Evolutionary conservation across 345 rosid genomes (phyloP).

Genomic region (Linum usitatissimum): DNA sequence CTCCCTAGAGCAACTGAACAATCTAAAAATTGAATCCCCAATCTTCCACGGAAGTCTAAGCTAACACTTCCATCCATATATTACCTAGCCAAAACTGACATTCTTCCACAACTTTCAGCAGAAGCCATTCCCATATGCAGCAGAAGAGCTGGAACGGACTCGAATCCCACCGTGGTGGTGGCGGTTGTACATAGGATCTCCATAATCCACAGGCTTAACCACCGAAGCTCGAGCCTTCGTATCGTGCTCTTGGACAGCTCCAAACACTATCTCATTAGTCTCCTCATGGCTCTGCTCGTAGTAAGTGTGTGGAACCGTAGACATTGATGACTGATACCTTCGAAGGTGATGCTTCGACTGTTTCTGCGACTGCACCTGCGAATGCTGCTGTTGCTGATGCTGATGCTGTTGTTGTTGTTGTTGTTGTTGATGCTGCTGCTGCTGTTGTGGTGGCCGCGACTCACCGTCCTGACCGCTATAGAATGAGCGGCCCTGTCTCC

Average conservation of each 20-base stretch:
- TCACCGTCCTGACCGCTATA: slow-evolving; percentile 37
- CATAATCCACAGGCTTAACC: slow-evolving; percentile 52
- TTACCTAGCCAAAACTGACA: neutral
- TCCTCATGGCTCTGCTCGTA: slow-evolving; percentile 71
- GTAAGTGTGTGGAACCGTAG: slow-evolving; percentile 35
- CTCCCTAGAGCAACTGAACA: no score
- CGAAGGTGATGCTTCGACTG: no score
- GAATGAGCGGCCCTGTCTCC: slow-evolving; percentile 72
- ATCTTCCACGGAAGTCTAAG: no score
- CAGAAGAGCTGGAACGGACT: slow-evolving; percentile 26
- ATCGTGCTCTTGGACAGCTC: slow-evolving; percentile 76
- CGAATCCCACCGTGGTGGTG: slow-evolving; percentile 33
- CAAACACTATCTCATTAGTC: slow-evolving; percentile 70
- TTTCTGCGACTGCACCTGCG: no score
- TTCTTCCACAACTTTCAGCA: slow-evolving; percentile 4
- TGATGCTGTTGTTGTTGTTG: slow-evolving; percentile 30
- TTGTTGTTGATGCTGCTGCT: slow-evolving; percentile 39
- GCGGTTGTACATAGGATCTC: slow-evolving; percentile 29
- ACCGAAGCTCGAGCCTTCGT: slow-evolving; percentile 29
- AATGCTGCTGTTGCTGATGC: neutral
- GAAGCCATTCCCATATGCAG: slow-evolving; percentile 17
- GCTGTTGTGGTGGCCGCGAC: slow-evolving; percentile 38
- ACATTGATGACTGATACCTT: slow-evolving; percentile 55
- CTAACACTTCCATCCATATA: no score
- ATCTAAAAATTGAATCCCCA: no score